phyloP scores from a whole-genome alignment of 2,329 filamentous ascomycete genomes.

The Penicillium sp. region DNA sequence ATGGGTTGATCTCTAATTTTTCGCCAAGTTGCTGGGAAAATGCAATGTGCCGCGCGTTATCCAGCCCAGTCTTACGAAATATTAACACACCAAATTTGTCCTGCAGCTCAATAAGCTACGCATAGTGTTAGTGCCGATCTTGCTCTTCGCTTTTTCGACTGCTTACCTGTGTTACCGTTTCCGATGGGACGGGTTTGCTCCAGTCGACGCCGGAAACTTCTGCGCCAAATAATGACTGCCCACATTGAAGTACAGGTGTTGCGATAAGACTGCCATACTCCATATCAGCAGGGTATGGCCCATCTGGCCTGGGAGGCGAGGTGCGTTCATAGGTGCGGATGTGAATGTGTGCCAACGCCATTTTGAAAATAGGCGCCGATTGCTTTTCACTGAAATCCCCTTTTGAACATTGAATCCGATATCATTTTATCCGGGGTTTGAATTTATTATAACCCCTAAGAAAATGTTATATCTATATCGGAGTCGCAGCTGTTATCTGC shows the following conservation, averaged over 20 bases:
- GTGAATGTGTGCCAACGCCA: conserved; percentile 13
- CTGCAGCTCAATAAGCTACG: conserved; percentile 22
- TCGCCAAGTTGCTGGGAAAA: conserved; percentile 23
- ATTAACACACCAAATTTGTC: conserved; percentile 22
- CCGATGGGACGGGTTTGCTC: conserved; percentile 9
- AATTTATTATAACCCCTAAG: background rate
- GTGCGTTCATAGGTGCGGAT: conserved; percentile 16
- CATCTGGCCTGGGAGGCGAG: conserved; percentile 5
- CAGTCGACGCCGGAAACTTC: conserved; percentile 16
- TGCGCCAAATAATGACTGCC: conserved; percentile 14
- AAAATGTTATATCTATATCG: background rate
- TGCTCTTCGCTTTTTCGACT: background rate
- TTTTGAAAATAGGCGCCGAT: background rate
- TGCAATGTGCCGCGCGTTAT: conserved; percentile 22
- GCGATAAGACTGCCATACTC: conserved; percentile 13
- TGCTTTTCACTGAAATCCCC: too few relatives aligned
- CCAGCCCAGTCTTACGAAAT: conserved; percentile 21
- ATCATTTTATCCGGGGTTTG: background rate
- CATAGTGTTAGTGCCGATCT: background rate
- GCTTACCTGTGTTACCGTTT: conserved; percentile 15
- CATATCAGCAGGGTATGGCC: background rate
- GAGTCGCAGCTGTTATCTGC: background rate
- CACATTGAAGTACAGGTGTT: conserved; percentile 12
- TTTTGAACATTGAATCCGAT: too few relatives aligned
- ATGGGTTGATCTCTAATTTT: conserved; percentile 24